Conservation (phyloP, 2,329 filamentous ascomycete species). For the Cladosporium velox region DNA sequence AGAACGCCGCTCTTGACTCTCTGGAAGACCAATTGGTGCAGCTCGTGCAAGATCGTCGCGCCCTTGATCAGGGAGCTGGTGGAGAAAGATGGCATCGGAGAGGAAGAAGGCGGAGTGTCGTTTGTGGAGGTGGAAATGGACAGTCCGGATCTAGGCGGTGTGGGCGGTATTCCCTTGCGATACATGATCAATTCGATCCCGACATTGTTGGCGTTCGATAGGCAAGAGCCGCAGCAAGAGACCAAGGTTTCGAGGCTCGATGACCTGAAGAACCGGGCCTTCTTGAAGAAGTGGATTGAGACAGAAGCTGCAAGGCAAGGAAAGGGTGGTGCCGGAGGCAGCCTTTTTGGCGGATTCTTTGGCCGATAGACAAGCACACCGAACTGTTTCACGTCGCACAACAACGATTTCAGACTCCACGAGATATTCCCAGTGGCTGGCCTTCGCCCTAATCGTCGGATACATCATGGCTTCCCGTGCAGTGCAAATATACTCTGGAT, state of each 20-base stretch:
- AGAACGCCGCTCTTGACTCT: constrained; percentile 51
- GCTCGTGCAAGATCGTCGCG: constrained; percentile 46
- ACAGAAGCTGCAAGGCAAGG: constrained; percentile 51
- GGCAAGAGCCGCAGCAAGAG: constrained; percentile 52
- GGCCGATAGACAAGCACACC: constrained; percentile 26
- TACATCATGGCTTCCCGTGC: background rate
- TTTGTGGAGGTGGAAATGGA: constrained; percentile 54
- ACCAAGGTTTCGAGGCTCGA: constrained; percentile 48
- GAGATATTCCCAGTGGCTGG: background rate
- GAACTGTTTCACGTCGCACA: background rate
- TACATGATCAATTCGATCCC: constrained; percentile 52
- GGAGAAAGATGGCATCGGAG: constrained; percentile 47
- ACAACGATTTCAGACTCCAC: background rate
- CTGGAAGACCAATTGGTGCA: constrained; percentile 53
- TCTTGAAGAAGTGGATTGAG: constrained; percentile 50
- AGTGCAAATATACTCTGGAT: background rate
- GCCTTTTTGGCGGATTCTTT: constrained; percentile 33
- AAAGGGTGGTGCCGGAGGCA: constrained; percentile 45
- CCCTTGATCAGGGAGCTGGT: constrained; percentile 48
- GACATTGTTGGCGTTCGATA: constrained; percentile 52
- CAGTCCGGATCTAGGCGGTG: constrained; percentile 43
- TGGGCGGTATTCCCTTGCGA: constrained; percentile 41
- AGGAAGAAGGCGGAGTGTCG: constrained; percentile 48
- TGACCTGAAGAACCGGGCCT: constrained; percentile 48
- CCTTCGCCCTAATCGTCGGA: background rate